Percentiles rank a stretch among this genome's conserved stretches.
phyloP scores from a whole-genome alignment of 108 stramenopile genomes.

The Bacterosira constricta region DNA sequence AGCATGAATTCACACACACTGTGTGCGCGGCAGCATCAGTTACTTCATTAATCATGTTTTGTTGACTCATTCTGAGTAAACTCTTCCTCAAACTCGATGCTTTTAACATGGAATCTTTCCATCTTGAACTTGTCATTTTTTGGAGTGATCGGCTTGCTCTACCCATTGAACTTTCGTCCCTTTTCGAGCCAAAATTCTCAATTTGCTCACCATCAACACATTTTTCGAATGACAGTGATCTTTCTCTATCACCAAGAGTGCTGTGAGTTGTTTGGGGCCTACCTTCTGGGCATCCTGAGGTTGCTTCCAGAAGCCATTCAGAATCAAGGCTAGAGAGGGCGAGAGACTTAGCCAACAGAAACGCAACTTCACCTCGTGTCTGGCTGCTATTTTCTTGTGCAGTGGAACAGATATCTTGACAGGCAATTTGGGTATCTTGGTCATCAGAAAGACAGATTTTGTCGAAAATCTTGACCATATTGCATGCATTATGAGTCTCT shows the following conservation, averaged over 20 bases:
- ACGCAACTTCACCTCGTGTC: slow-evolving; percentile 4
- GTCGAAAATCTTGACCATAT: neutral
- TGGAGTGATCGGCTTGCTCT: no score
- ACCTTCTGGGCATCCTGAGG: neutral
- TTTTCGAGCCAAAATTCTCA: no score
- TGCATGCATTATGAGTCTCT: no score
- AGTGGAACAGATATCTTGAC: slow-evolving; percentile 1
- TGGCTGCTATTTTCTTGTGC: neutral
- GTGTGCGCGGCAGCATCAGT: no score
- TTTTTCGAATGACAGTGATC: neutral
- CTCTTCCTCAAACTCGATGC: no score
- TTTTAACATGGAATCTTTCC: no score
- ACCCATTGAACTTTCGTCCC: no score
- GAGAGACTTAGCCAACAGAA: slow-evolving; percentile 15
- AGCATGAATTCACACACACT: no score
- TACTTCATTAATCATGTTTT: no score
- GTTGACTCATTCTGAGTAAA: no score
- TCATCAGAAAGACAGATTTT: neutral
- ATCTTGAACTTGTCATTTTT: no score
- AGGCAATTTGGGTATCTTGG: neutral
- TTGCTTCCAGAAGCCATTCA: slow-evolving; percentile 20
- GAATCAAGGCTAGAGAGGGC: slow-evolving; percentile 24
- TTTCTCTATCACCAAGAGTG: slow-evolving; percentile 17
- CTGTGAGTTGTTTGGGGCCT: neutral
- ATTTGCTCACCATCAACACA: no score